A percentile compares a stretch with the other conserved stretches of the same genome.
phyloP scores from a whole-genome alignment of 2,329 filamentous ascomycete genomes.

The Fusarium nanum region DNA sequence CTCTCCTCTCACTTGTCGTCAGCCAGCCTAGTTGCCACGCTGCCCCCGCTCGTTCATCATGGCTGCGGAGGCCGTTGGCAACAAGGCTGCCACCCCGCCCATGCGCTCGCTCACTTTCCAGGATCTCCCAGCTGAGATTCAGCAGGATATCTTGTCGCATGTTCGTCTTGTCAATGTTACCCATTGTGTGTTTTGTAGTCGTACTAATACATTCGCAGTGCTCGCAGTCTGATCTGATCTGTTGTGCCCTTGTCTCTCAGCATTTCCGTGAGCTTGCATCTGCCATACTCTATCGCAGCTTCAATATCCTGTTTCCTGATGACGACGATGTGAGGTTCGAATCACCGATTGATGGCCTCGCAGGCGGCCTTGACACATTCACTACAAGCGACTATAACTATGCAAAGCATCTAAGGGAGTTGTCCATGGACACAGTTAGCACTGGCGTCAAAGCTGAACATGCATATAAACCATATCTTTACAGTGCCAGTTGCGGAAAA shows the following conservation, averaged over 20 bases:
- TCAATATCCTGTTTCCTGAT: constrained; percentile 71
- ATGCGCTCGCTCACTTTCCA: constrained; percentile 51
- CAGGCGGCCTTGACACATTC: constrained; percentile 69
- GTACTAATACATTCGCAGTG: constrained; percentile 55
- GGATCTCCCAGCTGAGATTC: constrained; percentile 60
- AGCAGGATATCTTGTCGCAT: constrained; percentile 61
- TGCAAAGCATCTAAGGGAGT: constrained; percentile 65
- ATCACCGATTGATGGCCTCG: constrained; percentile 66
- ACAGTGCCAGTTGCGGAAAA: constrained; percentile 68
- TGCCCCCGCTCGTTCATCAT: constrained; percentile 49
- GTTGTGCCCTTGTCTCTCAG: constrained; percentile 67
- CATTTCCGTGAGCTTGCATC: constrained; percentile 69
- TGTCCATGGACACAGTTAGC: constrained; percentile 67
- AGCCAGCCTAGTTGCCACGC: constrained; percentile 32
- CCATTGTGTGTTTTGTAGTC: not conserved
- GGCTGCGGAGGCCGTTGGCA: constrained; percentile 50
- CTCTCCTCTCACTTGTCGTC: not conserved
- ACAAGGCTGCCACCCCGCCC: constrained; percentile 43
- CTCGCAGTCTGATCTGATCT: constrained; percentile 64
- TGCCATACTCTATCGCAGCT: constrained; percentile 68
- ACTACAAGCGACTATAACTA: constrained; percentile 73
- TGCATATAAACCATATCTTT: constrained; percentile 66
- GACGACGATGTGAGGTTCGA: constrained; percentile 65
- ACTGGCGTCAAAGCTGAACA: constrained; percentile 64
- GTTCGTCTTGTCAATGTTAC: constrained; percentile 49